Base-by-base conservation (phyloP, 768 basidiomycete species). In the Tulasnella sp. region DNA sequence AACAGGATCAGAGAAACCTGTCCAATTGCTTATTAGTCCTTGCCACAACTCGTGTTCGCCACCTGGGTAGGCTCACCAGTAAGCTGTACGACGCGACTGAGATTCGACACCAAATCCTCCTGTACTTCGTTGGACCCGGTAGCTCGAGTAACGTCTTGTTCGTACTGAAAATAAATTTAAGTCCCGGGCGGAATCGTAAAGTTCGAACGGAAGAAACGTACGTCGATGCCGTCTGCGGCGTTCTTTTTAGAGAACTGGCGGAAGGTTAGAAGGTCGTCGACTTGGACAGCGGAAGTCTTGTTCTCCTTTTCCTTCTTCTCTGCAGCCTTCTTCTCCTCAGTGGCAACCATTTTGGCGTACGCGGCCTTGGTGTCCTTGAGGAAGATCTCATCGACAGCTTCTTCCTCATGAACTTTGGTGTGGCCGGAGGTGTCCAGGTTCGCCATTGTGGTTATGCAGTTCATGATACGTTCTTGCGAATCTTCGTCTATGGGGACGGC, bases 401-500 rank as follows among this genome's bases (percentile, higher is more conserved):
- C 87, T 72, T 91, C 88, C 58, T 91, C 87, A 2, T 69, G 76
- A 40, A 77, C 89, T 49, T 85, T 85, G 14, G 85, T 83, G 54
- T 86, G 84, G 7, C 85, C 85, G 8, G 78, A 79, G 77, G 54
- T 58, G 54, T 89, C 86, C 40, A 97, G 85, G 78, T 95, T 91
- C 79, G 95, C 94, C 80, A 99, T 85, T 0, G 96, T 94, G 81
- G 94, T 92, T 72, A 99, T 92, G 84, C 97, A 99, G 83, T 92
- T 93, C 87, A 97, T 89, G 83, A 99, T 94, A 34, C 97, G 91
- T 83, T 99, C 97, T 79, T 90, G 92, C 6, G 95, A 96, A 82
- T 99, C 97, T 82, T 99, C 97, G 85, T 99, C 97, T 79, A 99
- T 99, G n/a, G 93, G 92, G 1, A 91, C 91, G 0, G 93, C 90